A percentile compares a stretch with the other conserved stretches of the same genome.
Evolutionary conservation across 2,329 filamentous ascomycete species (phyloP).

Genomic region (Neospermospora avenae): DNA sequence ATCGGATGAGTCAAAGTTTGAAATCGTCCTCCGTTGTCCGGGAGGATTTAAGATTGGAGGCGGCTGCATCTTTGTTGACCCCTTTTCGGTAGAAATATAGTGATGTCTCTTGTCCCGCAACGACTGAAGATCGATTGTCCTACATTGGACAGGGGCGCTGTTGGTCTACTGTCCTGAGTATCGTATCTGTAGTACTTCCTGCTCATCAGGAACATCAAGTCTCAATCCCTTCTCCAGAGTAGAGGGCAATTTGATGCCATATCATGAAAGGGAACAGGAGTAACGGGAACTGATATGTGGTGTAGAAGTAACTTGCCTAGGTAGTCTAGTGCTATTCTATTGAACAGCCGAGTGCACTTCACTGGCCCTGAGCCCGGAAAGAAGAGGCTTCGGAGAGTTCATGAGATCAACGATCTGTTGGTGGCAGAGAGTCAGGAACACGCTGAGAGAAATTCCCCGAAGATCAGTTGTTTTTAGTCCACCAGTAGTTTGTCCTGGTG

Average conservation of each 20-base stretch:
- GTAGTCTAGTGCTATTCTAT: background rate
- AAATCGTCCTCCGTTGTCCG: background rate
- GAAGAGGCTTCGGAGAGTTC: background rate
- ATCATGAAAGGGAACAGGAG: background rate
- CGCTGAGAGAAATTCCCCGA: background rate
- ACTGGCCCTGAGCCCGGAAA: background rate
- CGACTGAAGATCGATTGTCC: too few relatives aligned
- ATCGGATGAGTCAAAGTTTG: background rate
- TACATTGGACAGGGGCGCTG: background rate
- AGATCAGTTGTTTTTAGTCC: background rate
- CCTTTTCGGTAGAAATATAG: too few relatives aligned
- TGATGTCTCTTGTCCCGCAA: too few relatives aligned
- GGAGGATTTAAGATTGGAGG: background rate
- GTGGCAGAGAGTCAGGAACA: background rate
- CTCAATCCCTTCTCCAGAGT: background rate
- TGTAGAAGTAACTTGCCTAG: background rate
- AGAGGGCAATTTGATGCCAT: too few relatives aligned
- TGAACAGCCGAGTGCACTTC: background rate
- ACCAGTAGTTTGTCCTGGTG: background rate
- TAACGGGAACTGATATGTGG: background rate
- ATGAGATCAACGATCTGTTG: background rate
- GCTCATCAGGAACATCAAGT: background rate
- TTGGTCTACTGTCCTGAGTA: too few relatives aligned
- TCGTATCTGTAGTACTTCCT: too few relatives aligned
- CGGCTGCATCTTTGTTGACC: background rate